Evolutionary conservation across 2,329 filamentous ascomycete species (phyloP).

Genomic region (Pseudopyrenochaeta lycopersici): DNA sequence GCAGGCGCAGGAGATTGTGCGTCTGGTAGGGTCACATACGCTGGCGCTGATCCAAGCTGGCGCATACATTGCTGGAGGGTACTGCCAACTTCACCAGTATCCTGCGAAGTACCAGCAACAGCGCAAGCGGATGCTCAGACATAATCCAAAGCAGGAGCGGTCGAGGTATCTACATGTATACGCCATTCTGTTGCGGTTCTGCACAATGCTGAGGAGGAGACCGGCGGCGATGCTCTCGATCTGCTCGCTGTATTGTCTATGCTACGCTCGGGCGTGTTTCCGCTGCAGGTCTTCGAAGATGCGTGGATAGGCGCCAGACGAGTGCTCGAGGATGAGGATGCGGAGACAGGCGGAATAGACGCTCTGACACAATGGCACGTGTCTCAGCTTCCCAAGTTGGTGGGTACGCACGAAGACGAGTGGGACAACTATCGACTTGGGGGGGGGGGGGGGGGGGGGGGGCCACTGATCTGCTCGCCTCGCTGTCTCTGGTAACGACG

Average conservation of each 20-base stretch:
- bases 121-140: conserved; percentile 37
- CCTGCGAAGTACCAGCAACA: conserved; percentile 26
- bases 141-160: conserved; percentile 30
- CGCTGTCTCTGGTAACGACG: conserved; percentile 37
- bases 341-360: conserved; percentile 4
- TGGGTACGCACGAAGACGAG: conserved; percentile 19
- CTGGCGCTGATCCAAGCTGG: conserved; percentile 39
- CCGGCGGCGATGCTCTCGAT: conserved; percentile 31
- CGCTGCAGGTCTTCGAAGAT: conserved; percentile 40
- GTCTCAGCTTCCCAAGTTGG: conserved; percentile 17
- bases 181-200: too few relatives aligned
- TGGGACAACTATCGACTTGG: conserved; percentile 35
- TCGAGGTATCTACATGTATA: conserved; percentile 50
- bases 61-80: conserved; percentile 34
- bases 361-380: conserved; percentile 11
- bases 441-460: too few relatives aligned
- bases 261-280: conserved; percentile 32
- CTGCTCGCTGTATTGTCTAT: conserved; percentile 42
- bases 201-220: too few relatives aligned
- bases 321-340: neutral
- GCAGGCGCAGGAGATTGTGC: conserved; percentile 15
- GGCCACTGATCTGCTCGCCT: conserved; percentile 35
- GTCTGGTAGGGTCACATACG: conserved; percentile 27
- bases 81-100: conserved; percentile 36
- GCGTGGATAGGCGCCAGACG: conserved; percentile 25